phyloP scores from a whole-genome alignment of 371 early-diverging fungal genomes.

The Mycotypha africana region DNA sequence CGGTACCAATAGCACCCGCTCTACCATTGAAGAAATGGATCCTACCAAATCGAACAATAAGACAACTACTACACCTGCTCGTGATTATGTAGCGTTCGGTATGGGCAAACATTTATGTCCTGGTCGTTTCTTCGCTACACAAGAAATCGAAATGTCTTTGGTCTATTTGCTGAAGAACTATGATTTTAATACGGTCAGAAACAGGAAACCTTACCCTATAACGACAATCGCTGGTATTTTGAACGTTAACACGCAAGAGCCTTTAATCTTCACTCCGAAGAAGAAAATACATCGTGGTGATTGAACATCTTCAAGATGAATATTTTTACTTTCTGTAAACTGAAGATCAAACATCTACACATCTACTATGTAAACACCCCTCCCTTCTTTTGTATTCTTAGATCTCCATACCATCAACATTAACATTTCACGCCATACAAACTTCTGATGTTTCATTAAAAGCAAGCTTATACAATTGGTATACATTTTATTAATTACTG shows the following conservation, averaged over 20 bases:
- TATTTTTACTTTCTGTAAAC: too few relatives aligned
- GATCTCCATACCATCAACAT: too few relatives aligned
- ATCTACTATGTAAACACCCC: too few relatives aligned
- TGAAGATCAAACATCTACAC: too few relatives aligned
- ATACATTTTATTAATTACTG: too few relatives aligned
- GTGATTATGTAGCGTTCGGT: constrained; percentile 31
- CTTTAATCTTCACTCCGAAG: constrained; percentile 16
- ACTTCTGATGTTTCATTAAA: too few relatives aligned
- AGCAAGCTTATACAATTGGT: too few relatives aligned
- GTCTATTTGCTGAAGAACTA: constrained; percentile 19
- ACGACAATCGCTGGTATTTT: constrained; percentile 11
- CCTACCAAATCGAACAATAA: constrained; percentile 15
- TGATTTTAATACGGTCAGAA: constrained; percentile 15
- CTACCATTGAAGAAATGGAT: constrained; percentile 19
- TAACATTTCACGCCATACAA: too few relatives aligned
- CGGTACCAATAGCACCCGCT: constrained; percentile 12
- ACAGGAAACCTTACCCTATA: constrained; percentile 16
- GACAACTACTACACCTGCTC: constrained; percentile 12
- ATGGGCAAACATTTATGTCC: constrained; percentile 33
- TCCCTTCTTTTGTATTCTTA: too few relatives aligned
- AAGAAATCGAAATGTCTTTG: constrained; percentile 37
- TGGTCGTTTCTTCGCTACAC: constrained; percentile 46
- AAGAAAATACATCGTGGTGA: too few relatives aligned
- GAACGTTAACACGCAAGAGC: constrained; percentile 13
- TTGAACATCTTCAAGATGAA: too few relatives aligned